Base-by-base conservation (phyloP, 768 basidiomycete species). In the Saitozyma sp. region DNA sequence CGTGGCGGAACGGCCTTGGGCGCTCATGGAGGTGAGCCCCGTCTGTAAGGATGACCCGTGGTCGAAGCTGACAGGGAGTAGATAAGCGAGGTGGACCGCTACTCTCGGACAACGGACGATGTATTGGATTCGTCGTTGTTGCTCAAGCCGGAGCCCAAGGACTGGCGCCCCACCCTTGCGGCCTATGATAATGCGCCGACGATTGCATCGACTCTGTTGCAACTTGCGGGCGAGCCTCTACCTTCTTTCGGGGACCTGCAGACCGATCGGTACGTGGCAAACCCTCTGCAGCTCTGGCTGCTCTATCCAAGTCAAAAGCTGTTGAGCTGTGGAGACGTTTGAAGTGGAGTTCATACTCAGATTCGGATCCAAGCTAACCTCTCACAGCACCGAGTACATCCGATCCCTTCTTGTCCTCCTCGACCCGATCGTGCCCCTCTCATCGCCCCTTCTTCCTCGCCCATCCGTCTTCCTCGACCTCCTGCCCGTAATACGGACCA, bases 391-490 rank as follows among this genome's bases (percentile, higher is more conserved):
- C 14, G 37, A 14, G 17, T 69, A 69, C 51, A 68, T 71, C 20
- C 62, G 69, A 11, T 65, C 70, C 10, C 66, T 68, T 5, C 50
- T 78, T 6, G 58, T 68, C 14, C 83, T 84, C 70, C 77, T 90
- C 68, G 80, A 82, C 61, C 81, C 82, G 62, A 70, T 86, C 49
- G 81, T 86, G 65, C 82, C 82, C 16, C 73, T 80, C 57, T 75
- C 81, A 17, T 75, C 79, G 38, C 79, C 83, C 58, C 63, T 82
- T 49, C 79, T 85, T 72, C 83, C 84, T 11, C 81, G 83, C 53
- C 71, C 73, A 17, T 79, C 80, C 45, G 78, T 88, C 62, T 83
- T 84, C 69, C 75, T 87, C 72, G 89, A 94, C 53, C 89, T 90
- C 78, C 80, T 85, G 67, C 88, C 91, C 40, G 84, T 83, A 79